Conservation (phyloP, 768 basidiomycete species). For the Suillus lakei region DNA sequence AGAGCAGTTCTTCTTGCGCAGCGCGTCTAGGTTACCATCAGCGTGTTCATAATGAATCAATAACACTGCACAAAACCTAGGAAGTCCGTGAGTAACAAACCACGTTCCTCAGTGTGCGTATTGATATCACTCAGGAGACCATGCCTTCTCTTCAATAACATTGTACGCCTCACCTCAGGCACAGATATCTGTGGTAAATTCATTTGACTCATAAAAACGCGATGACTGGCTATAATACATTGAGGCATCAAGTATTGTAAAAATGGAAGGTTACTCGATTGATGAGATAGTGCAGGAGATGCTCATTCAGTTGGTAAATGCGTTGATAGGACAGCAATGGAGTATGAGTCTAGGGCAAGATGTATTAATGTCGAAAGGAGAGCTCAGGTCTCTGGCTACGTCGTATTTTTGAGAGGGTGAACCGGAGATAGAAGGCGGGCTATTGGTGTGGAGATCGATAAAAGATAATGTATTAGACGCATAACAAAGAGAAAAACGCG, state of each 20-base stretch:
- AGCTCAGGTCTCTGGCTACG: neutral
- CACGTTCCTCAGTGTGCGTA: neutral
- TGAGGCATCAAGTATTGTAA: neutral
- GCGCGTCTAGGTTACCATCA: neutral
- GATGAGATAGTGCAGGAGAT: neutral
- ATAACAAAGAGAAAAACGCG: no score
- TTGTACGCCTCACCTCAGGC: neutral
- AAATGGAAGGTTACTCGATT: neutral
- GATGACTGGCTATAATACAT: neutral
- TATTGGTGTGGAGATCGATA: no score
- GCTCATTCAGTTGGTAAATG: neutral
- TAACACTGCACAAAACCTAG: neutral
- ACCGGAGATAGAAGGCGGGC: no score
- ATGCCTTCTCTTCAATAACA: neutral
- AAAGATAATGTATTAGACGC: no score
- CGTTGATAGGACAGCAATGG: neutral
- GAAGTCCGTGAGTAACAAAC: neutral
- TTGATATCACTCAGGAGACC: neutral
- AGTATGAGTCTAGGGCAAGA: neutral
- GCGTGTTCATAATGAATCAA: neutral
- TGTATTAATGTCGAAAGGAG: neutral
- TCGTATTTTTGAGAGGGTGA: no score
- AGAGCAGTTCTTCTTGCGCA: neutral
- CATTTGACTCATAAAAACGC: neutral
- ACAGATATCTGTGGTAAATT: neutral